Percentiles rank a stretch among this genome's conserved stretches.
phyloP scores from a whole-genome alignment of 306 rosid genomes.

The Prinsepia uniflora region DNA sequence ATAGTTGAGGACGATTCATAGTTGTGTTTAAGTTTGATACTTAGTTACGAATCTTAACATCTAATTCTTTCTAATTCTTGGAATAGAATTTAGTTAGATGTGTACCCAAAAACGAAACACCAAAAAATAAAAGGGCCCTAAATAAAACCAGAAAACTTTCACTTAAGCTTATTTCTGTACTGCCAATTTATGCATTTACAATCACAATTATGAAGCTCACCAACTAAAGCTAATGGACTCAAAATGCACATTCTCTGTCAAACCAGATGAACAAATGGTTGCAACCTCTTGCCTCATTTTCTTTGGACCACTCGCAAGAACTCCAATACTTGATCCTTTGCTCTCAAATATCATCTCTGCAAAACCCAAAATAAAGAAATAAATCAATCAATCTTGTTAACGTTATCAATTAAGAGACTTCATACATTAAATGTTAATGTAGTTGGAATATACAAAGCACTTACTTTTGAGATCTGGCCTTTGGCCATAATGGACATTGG shows the following conservation, averaged over 20 bases:
- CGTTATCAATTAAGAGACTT: conserved; percentile 22
- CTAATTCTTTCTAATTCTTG: no score
- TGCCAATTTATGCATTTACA: neutral
- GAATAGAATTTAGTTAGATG: no score
- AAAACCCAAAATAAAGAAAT: neutral
- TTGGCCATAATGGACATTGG: conserved; percentile 52
- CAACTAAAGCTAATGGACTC: conserved; percentile 71
- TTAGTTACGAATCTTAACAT: no score
- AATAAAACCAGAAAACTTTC: neutral
- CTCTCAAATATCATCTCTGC: conserved; percentile 40
- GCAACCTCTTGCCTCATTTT: conserved; percentile 66
- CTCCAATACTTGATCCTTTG: conserved; percentile 50
- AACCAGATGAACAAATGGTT: conserved; percentile 56
- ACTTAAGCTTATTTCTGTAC: neutral
- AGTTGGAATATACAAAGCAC: conserved; percentile 3
- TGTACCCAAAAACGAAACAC: no score
- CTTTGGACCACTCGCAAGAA: conserved; percentile 62
- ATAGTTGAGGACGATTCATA: no score
- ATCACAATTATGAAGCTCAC: conserved; percentile 18
- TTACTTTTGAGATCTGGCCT: conserved; percentile 66
- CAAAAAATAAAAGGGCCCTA: neutral
- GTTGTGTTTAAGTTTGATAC: no score
- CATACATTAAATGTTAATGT: no score
- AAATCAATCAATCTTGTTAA: conserved; percentile 20
- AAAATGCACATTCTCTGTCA: conserved; percentile 52